Evolutionary conservation across 805 yeast genomes (phyloP).

Genomic region (Candida nitratophila): DNA sequence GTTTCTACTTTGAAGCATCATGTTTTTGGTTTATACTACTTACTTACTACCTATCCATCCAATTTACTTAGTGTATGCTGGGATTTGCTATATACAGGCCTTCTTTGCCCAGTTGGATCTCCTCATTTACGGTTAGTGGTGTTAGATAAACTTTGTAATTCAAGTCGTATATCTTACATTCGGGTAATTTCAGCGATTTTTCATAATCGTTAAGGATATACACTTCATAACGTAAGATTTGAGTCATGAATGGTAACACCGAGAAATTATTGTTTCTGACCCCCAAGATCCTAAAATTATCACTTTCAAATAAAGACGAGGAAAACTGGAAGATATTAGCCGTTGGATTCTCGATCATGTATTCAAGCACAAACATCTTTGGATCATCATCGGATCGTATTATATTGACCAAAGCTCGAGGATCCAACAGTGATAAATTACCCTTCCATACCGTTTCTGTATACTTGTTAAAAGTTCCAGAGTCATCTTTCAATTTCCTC

Average conservation of each 20-base stretch:
- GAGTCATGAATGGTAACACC: slow-evolving; percentile 57
- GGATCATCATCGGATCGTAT: slow-evolving; percentile 10
- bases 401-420: slow-evolving; percentile 50
- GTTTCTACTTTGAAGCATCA: too few species aligned
- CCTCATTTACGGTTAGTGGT: slow-evolving; percentile 33
- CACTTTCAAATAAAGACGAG: slow-evolving; percentile 17
- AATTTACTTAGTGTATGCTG: not conserved
- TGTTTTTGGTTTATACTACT: too few species aligned
- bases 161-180: slow-evolving; percentile 58
- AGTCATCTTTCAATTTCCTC: not conserved
- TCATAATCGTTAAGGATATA: slow-evolving; percentile 9
- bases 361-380: slow-evolving; percentile 30
- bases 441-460: slow-evolving; percentile 40
- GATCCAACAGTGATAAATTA: slow-evolving; percentile 58
- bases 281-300: slow-evolving; percentile 16
- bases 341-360: slow-evolving; percentile 69
- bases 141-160: slow-evolving; percentile 60
- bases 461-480: slow-evolving; percentile 18
- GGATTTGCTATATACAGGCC: slow-evolving; percentile 13
- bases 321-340: slow-evolving; percentile 56
- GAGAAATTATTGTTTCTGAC: slow-evolving; percentile 34
- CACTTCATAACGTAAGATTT: slow-evolving; percentile 30
- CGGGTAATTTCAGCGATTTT: slow-evolving; percentile 43
- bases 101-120: slow-evolving; percentile 19
- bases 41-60: too few species aligned